Percentiles rank a stretch among this genome's conserved stretches.
Evolutionary conservation across 352 stramenopile genomes (phyloP).

Genomic region (Globisporangium yorkense): DNA sequence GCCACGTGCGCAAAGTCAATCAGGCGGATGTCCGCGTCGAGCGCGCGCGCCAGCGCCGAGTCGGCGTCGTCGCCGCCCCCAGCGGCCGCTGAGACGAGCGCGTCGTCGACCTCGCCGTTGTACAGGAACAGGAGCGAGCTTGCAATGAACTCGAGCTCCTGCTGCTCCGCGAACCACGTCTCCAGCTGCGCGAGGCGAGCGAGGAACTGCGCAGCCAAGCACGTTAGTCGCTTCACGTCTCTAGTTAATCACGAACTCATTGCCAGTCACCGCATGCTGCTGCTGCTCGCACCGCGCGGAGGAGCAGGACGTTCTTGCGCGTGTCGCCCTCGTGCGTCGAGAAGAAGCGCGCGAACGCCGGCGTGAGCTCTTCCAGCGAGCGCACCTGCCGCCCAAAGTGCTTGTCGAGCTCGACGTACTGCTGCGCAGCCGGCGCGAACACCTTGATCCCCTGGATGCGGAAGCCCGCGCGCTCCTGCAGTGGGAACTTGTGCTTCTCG

Average conservation of each 20-base stretch:
- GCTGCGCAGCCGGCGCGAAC: conserved; percentile 41
- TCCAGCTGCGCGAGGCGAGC: conserved; percentile 51
- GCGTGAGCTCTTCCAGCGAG: conserved; percentile 44
- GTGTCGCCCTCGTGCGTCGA: conserved; percentile 13
- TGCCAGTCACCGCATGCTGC: neutral
- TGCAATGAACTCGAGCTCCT: conserved; percentile 87
- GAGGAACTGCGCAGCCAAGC: conserved; percentile 44
- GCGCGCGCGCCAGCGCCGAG: neutral
- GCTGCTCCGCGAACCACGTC: conserved; percentile 76
- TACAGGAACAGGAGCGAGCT: conserved; percentile 95
- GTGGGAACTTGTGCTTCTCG: conserved; percentile 90
- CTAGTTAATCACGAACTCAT: neutral
- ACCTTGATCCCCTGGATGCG: conserved; percentile 93
- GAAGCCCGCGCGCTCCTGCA: conserved; percentile 90
- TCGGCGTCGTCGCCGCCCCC: conserved; percentile 15
- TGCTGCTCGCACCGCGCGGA: conserved; percentile 30
- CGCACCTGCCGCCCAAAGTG: conserved; percentile 70
- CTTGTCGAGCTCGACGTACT: conserved; percentile 86
- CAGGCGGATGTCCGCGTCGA: conserved; percentile 54
- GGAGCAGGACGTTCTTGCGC: conserved; percentile 23
- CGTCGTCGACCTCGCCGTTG: conserved; percentile 44
- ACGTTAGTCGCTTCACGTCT: neutral
- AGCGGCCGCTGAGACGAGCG: too few species aligned
- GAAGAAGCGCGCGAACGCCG: conserved; percentile 83
- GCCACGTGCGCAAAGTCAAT: conserved; percentile 84